Conservation (phyloP, 2,329 filamentous ascomycete species). For the Colletotrichum nymphaeae region DNA sequence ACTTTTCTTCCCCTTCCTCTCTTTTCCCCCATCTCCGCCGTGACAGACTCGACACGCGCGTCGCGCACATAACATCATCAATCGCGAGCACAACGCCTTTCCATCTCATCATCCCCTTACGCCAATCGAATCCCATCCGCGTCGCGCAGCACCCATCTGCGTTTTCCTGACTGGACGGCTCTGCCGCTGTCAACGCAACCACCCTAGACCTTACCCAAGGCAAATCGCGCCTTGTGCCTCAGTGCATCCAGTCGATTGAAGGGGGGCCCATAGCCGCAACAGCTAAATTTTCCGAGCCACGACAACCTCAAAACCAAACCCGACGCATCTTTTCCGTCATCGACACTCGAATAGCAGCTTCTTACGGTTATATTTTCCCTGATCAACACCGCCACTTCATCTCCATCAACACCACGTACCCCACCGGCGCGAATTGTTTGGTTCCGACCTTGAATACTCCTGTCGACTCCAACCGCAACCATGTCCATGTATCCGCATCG, state of each 20-base stretch:
- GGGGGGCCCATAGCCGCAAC: conserved; percentile 29
- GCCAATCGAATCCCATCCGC: neutral
- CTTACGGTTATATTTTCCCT: neutral
- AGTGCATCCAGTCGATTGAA: conserved; percentile 21
- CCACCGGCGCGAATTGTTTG: neutral
- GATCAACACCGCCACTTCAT: neutral
- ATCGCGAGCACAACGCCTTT: conserved; percentile 6
- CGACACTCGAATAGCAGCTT: neutral
- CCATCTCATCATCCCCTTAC: conserved; percentile 2
- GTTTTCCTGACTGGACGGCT: conserved; percentile 32
- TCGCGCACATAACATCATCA: conserved; percentile 26
- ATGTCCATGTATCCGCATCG: conserved; percentile 94
- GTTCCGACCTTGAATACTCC: neutral
- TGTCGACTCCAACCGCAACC: conserved; percentile 1
- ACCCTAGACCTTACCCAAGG: conserved; percentile 26
- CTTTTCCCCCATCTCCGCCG: conserved; percentile 25
- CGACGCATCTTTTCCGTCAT: neutral
- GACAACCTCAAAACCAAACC: neutral
- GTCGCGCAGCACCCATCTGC: conserved; percentile 21
- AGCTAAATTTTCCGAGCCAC: conserved; percentile 29
- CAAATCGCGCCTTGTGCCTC: conserved; percentile 22
- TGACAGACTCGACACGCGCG: conserved; percentile 33
- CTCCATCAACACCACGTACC: neutral
- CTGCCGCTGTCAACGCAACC: conserved; percentile 21
- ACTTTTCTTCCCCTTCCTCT: conserved; percentile 26